Base-by-base conservation (phyloP, 768 basidiomycete genomes). In the Cubamyces lactineus region DNA sequence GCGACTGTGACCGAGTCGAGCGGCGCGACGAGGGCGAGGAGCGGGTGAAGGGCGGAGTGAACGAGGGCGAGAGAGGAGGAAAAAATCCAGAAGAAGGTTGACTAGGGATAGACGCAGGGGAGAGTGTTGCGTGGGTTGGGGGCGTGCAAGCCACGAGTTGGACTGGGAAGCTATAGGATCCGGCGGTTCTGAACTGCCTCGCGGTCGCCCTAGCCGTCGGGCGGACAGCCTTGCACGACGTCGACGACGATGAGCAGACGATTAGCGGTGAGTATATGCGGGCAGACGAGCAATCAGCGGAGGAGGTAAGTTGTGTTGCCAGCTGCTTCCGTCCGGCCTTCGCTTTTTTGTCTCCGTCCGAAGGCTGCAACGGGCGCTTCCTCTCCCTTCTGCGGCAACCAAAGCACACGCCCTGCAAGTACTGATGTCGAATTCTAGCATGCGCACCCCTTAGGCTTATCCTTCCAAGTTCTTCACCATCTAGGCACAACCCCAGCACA, bases 91-190 rank as follows among this genome's bases (percentile, higher is more conserved):
- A 66, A 66, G 56, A 42, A 56, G 66, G 34, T 11, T 53, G 52
- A 55, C 58, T 30, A 60, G 66, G 71, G 68, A 69, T 68, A 68
- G 67, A 58, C 65, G 67, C 62, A 69, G 67, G 66, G 62, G 62
- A 62, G 65, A 70, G 66, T 69, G 72, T 67, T 64, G 63, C 58
- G 71, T 66, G 69, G 70, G 58, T 61, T 66, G 63, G 66, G 69
- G 71, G 73, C 74, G 74, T 74, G 74, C 66, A 71, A 55, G 70
- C 74, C 74, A 75, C 74, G 74, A 75, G 74, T 74, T 69, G 69
- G 68, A 69, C 34, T 34, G 34, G 9, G 34, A 34, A 34, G 34
- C 34, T 34, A 34, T 67, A 70, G 66, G 62, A 55, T 59, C 62
- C 62, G 57, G 55, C 55, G 59, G 57, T 57, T 59, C 57, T 59